These are phyloP conservation scores for Euphorbia schlechtendalii DNA, from an alignment of 441 rosid species.

Conservation along the genomic window DNA sequence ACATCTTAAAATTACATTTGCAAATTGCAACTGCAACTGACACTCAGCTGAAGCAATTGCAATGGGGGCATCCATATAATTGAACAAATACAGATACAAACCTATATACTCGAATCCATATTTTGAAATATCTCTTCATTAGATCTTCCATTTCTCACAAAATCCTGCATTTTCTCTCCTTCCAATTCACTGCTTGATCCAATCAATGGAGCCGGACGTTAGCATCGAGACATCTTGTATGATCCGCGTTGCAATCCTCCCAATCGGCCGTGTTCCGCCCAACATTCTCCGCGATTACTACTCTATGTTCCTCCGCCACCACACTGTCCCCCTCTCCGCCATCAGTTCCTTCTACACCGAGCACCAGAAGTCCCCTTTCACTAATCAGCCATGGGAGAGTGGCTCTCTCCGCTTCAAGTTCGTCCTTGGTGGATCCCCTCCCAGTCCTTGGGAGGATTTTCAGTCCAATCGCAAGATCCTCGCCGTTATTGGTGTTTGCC, in stretches of 20 bases:
- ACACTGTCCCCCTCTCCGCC: conserved; percentile 69
- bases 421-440: conserved; percentile 83
- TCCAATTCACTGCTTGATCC: neutral
- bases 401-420: conserved; percentile 85
- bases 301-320: conserved; percentile 72
- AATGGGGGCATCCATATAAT: too few relatives aligned
- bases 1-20: too few relatives aligned
- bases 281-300: conserved; percentile 64
- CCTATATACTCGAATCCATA: too few relatives aligned
- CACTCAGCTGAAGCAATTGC: too few relatives aligned
- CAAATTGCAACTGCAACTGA: too few relatives aligned
- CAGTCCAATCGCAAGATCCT: conserved; percentile 91
- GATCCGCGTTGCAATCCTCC: conserved; percentile 87
- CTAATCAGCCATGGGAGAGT: conserved; percentile 86
- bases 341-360: conserved; percentile 91
- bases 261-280: conserved; percentile 67
- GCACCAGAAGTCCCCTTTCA: conserved; percentile 92
- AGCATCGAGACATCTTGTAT: conserved; percentile 81
- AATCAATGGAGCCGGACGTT: conserved; percentile 81
- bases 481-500: conserved; percentile 83
- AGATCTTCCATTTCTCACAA: too few relatives aligned
- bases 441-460: conserved; percentile 98
- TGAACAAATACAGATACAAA: too few relatives aligned
- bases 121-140: too few relatives aligned
- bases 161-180: neutral